Evolutionary conservation across 2,329 filamentous ascomycete genomes (phyloP), one percentile per base, ranked within the genome.

Genomic region (Fusarium transvaalense): DNA sequence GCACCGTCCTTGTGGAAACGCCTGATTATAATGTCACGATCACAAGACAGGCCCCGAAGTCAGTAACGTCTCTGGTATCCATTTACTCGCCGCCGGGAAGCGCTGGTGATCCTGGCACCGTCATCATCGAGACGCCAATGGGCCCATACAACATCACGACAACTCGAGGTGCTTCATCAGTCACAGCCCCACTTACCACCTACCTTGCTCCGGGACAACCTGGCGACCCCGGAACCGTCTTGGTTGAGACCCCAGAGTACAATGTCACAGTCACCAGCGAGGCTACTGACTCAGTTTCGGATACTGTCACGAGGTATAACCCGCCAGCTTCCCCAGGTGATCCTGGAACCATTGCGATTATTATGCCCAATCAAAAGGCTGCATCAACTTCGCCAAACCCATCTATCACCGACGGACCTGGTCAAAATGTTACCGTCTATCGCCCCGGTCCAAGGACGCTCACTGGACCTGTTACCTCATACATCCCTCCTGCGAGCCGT

Each of bases 381-480:
- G 64, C 34, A 4, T 38, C 35, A 13, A 59, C 42, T 21, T 60
- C 47, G 8, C 15, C 41, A 27, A 27, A 17, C 21, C 35, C 31
- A 14, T 47, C 34, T 5, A 31, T 35, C 3, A 46, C 64, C 3
- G 60, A 64, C 3, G 35, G 31, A 7, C 14, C 51, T 19, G 63
- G 42, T 9, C 48, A 51, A 21, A 69, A 66, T 7, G 37, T 69
- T 13, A 69, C 66, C 5, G 29, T 69, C 14, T 62, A 56, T 27
- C 43, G 51, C 10, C 61, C 56, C 6, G 66, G 66, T 1, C 61
- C 66, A 29, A 50, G 43, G 23, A 63, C 61, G 1, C 62, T 69
- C 12, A 69, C 66, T 13, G 66, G 61, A 10, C 51, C 57, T 10
- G 45, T 58, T n/a, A 69, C 66, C 1, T 62, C 66, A 4, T 69